Evolutionary conservation across 768 basidiomycete species (phyloP), one percentile per base, ranked within the genome.

Genomic region (Lactarius indigo): DNA sequence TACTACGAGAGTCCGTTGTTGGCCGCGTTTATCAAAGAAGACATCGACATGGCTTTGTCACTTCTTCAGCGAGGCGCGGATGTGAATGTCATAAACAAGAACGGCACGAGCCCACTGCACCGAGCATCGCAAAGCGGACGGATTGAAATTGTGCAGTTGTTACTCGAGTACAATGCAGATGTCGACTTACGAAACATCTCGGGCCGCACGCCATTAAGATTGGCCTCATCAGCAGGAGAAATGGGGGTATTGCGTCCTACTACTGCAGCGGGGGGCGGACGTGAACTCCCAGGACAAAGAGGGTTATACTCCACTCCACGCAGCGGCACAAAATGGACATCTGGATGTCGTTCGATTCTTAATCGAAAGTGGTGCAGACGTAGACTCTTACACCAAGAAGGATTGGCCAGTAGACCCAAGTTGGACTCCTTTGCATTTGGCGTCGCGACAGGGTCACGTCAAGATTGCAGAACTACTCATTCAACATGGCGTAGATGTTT

Each of bases 101-200:
- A 12, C 5, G n/a, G 39, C 17, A 12, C 3, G 8, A 56, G 50
- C 2, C 30, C 59, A 26, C 50, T 65, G 30, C 59, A 60, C 20
- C 0, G 8, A 3, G 52, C 41, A 26, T 54, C 37, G 10, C 1
- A 6, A 5, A 0, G 7, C 4, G 52, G 30, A n/a, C 39, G 9
- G 3, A 17, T 8, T 20, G 41, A 35, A 3, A 17, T 23, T 13
- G 59, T 41, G 12, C 31, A 20, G 9, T 28, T 60, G 10, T 50
- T 65, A 37, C 59, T 65, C 8, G 23, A 64, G 63, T 17, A 50
- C 57, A 42, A 23, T 10, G 63, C 33, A 20, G 44, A 64, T n/a
- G 26, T n/a, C 9, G 37, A 64, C 1, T 31, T 33, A 3, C 62
- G 41, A 26, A 41, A 44, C 42, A 7, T 2, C 44, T 4, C 0